Conservation (phyloP, 768 basidiomycete species). For the Boletus patriciae region DNA sequence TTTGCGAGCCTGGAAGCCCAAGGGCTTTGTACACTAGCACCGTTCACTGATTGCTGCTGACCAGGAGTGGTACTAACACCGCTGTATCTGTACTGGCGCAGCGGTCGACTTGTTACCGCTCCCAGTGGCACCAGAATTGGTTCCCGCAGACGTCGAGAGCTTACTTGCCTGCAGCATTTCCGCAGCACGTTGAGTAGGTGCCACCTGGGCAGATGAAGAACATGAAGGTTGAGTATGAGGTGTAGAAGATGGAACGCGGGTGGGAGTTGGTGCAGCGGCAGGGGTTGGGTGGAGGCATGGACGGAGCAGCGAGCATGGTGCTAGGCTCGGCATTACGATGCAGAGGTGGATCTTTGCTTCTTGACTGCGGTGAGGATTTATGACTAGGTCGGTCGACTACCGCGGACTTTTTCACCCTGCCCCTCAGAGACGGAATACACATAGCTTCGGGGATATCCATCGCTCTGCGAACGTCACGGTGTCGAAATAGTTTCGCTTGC, state of each 20-base stretch:
- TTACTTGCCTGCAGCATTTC: conserved; percentile 26
- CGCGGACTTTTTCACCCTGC: conserved; percentile 21
- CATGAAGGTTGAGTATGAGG: conserved; percentile 23
- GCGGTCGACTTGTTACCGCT: conserved; percentile 9
- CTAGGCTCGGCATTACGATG: conserved; percentile 14
- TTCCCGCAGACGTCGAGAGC: conserved; percentile 6
- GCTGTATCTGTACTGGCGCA: conserved; percentile 7
- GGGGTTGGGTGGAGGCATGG: conserved; percentile 25
- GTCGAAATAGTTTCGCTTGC: conserved; percentile 26
- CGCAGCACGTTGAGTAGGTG: conserved; percentile 20
- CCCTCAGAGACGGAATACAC: conserved; percentile 12
- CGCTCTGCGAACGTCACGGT: conserved; percentile 16
- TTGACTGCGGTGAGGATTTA: conserved; percentile 25
- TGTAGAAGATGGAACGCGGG: conserved; percentile 23
- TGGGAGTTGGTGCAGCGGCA: conserved; percentile 1
- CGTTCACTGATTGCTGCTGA: conserved; percentile 12
- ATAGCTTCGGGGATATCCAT: background rate
- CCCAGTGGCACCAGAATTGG: background rate
- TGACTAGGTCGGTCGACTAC: conserved; percentile 10
- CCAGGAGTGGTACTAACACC: background rate
- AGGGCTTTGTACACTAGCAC: conserved; percentile 3
- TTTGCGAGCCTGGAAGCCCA: conserved; percentile 12
- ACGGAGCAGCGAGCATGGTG: conserved; percentile 3
- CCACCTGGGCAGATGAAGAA: conserved; percentile 2
- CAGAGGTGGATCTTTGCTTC: conserved; percentile 18